phyloP scores from a whole-genome alignment of 2,329 filamentous ascomycete species.

The Fusarium floridanum region DNA sequence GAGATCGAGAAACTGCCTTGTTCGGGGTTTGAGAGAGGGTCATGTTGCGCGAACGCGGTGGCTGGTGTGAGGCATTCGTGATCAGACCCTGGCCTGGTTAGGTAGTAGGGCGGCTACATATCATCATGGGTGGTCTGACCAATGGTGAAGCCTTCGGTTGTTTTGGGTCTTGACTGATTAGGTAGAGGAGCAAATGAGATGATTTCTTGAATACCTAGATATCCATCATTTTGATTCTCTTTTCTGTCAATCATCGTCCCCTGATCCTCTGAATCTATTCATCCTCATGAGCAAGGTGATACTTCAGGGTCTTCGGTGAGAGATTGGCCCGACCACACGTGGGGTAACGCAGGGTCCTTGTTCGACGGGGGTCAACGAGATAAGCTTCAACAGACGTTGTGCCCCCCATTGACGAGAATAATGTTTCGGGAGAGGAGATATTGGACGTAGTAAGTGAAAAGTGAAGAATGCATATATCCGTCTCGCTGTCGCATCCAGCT shows the following conservation, averaged over 20 bases:
- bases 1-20: background rate
- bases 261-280: background rate
- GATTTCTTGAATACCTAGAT: background rate
- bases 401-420: background rate
- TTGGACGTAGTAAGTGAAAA: background rate
- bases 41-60: conserved; percentile 13
- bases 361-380: conserved; percentile 2
- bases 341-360: conserved; percentile 14
- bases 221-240: no score
- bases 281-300: background rate
- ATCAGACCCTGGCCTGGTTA: conserved; percentile 42
- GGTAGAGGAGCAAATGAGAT: background rate
- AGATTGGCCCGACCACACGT: conserved; percentile 12
- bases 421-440: background rate
- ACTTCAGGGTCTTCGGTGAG: background rate
- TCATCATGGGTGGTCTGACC: conserved; percentile 34
- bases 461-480: background rate
- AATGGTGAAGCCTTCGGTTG: conserved; percentile 12
- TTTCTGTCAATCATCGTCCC: no score
- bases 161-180: background rate
- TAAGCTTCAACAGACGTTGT: background rate
- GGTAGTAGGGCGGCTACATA: conserved; percentile 26
- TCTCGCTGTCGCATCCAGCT: background rate
- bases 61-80: conserved; percentile 28
- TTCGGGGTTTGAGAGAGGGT: background rate